Base-by-base conservation (phyloP, 257 asterid species). In the Ligustrum vulgare region DNA sequence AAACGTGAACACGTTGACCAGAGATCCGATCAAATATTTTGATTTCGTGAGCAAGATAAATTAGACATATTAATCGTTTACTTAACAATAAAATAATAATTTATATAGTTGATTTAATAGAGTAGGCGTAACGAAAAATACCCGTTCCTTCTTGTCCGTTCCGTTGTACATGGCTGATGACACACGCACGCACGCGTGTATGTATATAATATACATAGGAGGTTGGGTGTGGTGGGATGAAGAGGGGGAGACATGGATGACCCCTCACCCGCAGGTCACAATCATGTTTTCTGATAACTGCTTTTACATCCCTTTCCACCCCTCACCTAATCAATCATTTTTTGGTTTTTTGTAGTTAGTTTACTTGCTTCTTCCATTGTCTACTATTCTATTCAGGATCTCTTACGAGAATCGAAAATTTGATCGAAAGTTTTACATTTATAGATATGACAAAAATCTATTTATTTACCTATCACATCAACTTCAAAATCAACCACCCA, bases 291-390 rank as follows among this genome's bases (percentile, higher is more conserved):
- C 67, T 25, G 33, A 8, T 60, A 56, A 60, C 67, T 60, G 67
- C 67, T 60, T 60, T 60, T 22, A 60, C 67, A 23, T 25, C 67
- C 72, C 15, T 69, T 36, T 69, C 72, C n/a, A 37, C n/a, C 72
- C 70, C 43, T 41, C 49, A 69, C 72, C 72, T 69, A 69, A 69
- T 22, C 56, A 69, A 69, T 22, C 18, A n/a, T n/a, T 20, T 69
- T 10, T 34, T 35, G 31, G 31, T 22, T 3, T 22, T 60, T 60
- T 60, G 31, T 11, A 3, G 28, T 0, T 0, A 41, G 23, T 54
- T 54, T 16, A 2, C 1, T 69, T 33, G 51, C n/a, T 37, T 69
- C 33, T 69, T 69, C 28, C 16, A 36, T 16, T 10, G n/a, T 69
- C 15, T 36, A 69, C 5, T 33, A 2, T 64, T 8, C 22, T 15